Base-by-base conservation (phyloP, 352 stramenopile genomes). In the Pythium angustatum region DNA sequence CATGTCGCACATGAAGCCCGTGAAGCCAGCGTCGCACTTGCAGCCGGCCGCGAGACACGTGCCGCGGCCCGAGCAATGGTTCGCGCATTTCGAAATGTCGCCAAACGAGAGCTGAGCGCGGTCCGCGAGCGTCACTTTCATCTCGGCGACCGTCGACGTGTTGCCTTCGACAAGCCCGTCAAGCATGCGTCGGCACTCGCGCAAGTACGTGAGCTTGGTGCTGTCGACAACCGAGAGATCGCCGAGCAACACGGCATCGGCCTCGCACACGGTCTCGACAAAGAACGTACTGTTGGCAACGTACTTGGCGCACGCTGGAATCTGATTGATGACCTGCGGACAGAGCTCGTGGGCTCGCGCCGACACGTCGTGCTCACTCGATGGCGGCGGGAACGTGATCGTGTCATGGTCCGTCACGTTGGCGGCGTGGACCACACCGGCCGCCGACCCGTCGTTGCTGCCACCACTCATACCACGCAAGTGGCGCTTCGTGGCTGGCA, bases 171-270 rank as follows among this genome's bases (percentile, higher is more conserved):
- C 63, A 33, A 50, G 51, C 21, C 34, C 51, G 43, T 75, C 71
- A 14, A 78, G 10, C 22, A 72, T 59, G n/a, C 71, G 71, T 7
- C 71, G 71, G 51, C 71, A 78, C 28, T 75, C 63, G 44, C 71
- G 67, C 30, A 78, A 36, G 67, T 73, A 75, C 31, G 33, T 53
- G 34, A 78, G 10, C 57, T 78, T 78, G 54, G 68, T 67, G 56
- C 60, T 58, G 51, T 78, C 71, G 17, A 78, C 57, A 22, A 66
- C 64, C 19, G 53, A 62, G 22, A 78, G 30, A 34, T 73, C 64
- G 26, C 34, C 36, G 8, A 73, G 57, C 22, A 61, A n/a, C 8
- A 66, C 34, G 1, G 58, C 30, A 38, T 78, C 68, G 31, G 45
- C 58, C 19, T 66, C 47, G 45, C 68, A 78, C 11, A 75, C 64